Conservation (phyloP, 257 asterid species). For the Orobanche coerulescens region DNA sequence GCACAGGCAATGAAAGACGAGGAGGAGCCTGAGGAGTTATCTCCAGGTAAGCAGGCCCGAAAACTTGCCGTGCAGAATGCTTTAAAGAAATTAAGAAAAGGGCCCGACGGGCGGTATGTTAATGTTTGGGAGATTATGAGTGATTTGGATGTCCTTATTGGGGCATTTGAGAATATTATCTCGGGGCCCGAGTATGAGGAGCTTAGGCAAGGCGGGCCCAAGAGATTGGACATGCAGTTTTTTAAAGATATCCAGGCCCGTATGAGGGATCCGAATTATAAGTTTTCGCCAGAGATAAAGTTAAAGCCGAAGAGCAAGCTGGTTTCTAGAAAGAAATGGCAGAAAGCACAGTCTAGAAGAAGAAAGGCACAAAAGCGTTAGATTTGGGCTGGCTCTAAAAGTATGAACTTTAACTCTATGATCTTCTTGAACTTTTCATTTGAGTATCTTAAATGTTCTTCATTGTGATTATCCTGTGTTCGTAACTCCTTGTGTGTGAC, state of each 20-base stretch:
- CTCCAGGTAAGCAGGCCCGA: conserved; percentile 86
- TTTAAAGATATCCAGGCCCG: conserved; percentile 87
- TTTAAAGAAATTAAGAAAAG: conserved; percentile 76
- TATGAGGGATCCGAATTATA: conserved; percentile 88
- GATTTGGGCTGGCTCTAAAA: neutral
- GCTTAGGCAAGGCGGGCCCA: conserved; percentile 85
- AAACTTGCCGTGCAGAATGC: conserved; percentile 84
- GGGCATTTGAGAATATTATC: conserved; percentile 82
- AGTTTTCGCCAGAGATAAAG: conserved; percentile 78
- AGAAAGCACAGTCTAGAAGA: conserved; percentile 77
- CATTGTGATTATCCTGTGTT: neutral
- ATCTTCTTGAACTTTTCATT: neutral
- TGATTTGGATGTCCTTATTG: conserved; percentile 73
- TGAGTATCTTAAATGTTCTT: neutral
- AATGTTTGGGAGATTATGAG: conserved; percentile 99
- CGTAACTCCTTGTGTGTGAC: neutral
- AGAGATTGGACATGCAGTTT: conserved; percentile 65
- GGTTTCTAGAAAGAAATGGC: conserved; percentile 73
- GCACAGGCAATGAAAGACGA: conserved; percentile 71
- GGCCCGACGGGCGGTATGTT: conserved; percentile 79
- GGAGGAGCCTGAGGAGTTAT: conserved; percentile 71
- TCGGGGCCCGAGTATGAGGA: conserved; percentile 93
- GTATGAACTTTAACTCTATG: conserved; percentile 5
- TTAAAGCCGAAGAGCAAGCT: conserved; percentile 78
- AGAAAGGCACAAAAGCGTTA: conserved; percentile 73